Conservation (phyloP, 768 basidiomycete genomes). For the Fomitopsis pulvina region DNA sequence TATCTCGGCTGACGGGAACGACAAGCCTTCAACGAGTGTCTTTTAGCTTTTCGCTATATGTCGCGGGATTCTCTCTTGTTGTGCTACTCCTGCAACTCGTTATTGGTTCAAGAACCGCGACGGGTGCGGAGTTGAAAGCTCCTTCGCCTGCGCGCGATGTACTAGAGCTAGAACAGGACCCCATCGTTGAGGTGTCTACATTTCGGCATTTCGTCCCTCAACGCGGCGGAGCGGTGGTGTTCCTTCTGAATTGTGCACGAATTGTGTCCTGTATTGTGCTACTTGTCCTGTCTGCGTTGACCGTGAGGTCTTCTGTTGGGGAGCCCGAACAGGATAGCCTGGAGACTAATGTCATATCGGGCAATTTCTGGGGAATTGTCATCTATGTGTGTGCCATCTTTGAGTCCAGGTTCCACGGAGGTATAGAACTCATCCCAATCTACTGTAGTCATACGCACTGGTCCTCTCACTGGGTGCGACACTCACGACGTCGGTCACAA, state of each 20-base stretch:
- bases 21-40: too few relatives aligned
- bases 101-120: not conserved
- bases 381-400: not conserved
- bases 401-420: constrained; percentile 39
- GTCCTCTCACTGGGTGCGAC: not conserved
- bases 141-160: not conserved
- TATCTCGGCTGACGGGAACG: too few relatives aligned
- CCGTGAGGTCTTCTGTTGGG: not conserved
- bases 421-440: constrained; percentile 28
- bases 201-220: too few relatives aligned
- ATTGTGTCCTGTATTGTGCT: not conserved
- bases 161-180: constrained; percentile 25
- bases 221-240: not conserved
- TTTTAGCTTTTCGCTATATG: too few relatives aligned
- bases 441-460: not conserved
- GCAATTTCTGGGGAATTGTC: not conserved
- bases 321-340: not conserved
- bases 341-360: not conserved
- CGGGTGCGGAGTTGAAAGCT: not conserved
- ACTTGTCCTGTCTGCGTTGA: not conserved
- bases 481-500: not conserved
- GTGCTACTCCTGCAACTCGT: not conserved
- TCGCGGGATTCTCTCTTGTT: not conserved
- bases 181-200: too few relatives aligned
- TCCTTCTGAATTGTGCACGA: not conserved